A percentile compares a stretch with the other conserved stretches of the same genome.
Conservation (phyloP, 179 eudicot species). For the Silene vulgaris region DNA sequence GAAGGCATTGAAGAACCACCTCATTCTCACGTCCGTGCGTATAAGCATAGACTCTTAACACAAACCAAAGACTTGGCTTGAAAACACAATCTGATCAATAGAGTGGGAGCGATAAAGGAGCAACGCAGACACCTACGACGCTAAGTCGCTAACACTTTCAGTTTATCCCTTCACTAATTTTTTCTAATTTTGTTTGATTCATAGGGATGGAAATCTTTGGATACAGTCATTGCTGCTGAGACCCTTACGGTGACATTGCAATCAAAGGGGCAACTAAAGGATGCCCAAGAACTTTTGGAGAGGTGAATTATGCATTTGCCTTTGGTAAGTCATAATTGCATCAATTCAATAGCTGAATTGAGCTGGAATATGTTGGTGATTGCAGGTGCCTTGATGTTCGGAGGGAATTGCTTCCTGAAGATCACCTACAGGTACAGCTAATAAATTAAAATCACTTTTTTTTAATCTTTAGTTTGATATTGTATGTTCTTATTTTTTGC, state of each 20-base stretch:
- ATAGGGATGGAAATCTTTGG: constrained; percentile 87
- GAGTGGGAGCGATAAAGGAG: too few species aligned
- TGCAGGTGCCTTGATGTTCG: constrained; percentile 83
- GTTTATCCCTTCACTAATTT: neutral
- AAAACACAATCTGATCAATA: too few species aligned
- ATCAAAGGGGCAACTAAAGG: constrained; percentile 53
- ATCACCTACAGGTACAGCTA: constrained; percentile 70
- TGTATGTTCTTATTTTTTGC: neutral
- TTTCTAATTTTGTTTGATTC: neutral
- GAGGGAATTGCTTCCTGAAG: constrained; percentile 60
- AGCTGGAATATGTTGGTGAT: neutral
- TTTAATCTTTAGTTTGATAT: neutral
- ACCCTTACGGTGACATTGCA: constrained; percentile 67
- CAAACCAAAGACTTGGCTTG: too few species aligned
- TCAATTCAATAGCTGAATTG: constrained; percentile 10
- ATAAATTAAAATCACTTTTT: too few species aligned
- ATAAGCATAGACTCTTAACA: too few species aligned
- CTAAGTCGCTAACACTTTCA: neutral
- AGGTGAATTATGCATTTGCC: constrained; percentile 37
- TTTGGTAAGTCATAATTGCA: neutral
- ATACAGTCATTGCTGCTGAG: constrained; percentile 79
- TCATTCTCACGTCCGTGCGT: too few species aligned
- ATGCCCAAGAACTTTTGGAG: constrained; percentile 66
- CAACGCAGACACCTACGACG: too few species aligned
- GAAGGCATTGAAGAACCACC: too few species aligned